Evolutionary conservation across 768 basidiomycete genomes (phyloP).

Genomic region (Gloeostereum incarnatum): DNA sequence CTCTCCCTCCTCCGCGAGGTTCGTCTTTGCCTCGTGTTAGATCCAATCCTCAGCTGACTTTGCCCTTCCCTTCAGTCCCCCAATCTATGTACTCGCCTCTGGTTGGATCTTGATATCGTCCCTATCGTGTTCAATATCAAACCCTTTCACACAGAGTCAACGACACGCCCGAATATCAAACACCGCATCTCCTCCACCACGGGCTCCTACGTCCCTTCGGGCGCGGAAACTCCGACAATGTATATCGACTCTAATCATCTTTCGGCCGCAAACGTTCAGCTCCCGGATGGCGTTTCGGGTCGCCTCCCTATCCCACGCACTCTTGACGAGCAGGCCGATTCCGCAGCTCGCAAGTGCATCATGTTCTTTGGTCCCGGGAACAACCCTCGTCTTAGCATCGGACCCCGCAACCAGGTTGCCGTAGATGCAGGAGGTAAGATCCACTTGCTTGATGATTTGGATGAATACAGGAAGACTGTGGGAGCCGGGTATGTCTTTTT

Average conservation of each 20-base stretch:
- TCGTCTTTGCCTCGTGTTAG: slow-evolving; percentile 5
- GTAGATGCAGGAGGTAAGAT: slow-evolving; percentile 86
- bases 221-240: slow-evolving; percentile 67
- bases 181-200: slow-evolving; percentile 77
- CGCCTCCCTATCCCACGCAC: slow-evolving; percentile 69
- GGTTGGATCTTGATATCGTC: slow-evolving; percentile 77
- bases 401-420: slow-evolving; percentile 76
- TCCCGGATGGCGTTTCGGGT: slow-evolving; percentile 36
- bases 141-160: slow-evolving; percentile 69
- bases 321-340: slow-evolving; percentile 79
- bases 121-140: slow-evolving; percentile 85
- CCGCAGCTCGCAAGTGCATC: slow-evolving; percentile 75
- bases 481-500: slow-evolving; percentile 36
- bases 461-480: slow-evolving; percentile 69
- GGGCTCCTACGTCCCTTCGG: slow-evolving; percentile 70
- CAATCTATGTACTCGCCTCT: slow-evolving; percentile 78
- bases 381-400: slow-evolving; percentile 77
- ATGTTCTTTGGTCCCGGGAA: slow-evolving; percentile 79
- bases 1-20: slow-evolving; percentile 64
- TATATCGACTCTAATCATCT: slow-evolving; percentile 52
- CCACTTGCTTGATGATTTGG: slow-evolving; percentile 75
- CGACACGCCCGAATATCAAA: slow-evolving; percentile 72
- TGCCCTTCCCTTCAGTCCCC: slow-evolving; percentile 39
- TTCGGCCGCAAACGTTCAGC: slow-evolving; percentile 23
- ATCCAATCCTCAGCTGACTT: slow-evolving; percentile 10